A percentile compares a stretch with the other conserved stretches of the same genome.
phyloP scores from a whole-genome alignment of 306 rosid species.

The Prosopis cineraria region DNA sequence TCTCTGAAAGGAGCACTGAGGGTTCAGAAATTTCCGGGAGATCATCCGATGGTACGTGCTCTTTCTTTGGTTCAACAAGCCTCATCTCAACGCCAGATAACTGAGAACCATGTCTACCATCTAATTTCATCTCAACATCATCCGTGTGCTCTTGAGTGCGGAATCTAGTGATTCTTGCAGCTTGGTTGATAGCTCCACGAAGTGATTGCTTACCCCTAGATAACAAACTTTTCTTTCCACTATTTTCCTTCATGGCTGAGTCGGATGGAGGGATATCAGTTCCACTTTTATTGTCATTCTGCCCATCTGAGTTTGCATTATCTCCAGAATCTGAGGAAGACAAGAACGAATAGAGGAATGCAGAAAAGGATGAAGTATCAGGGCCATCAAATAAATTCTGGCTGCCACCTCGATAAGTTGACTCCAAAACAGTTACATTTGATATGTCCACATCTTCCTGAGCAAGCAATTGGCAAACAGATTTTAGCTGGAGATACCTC shows the following conservation, averaged over 20 bases:
- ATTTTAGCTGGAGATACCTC: neutral
- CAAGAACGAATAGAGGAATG: slow-evolving; percentile 76
- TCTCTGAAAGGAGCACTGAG: slow-evolving; percentile 69
- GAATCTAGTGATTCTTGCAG: slow-evolving; percentile 62
- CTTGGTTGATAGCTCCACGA: slow-evolving; percentile 60
- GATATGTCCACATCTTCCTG: slow-evolving; percentile 59
- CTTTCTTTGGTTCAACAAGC: slow-evolving; percentile 40
- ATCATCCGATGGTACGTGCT: slow-evolving; percentile 41
- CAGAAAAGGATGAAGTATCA: slow-evolving; percentile 88
- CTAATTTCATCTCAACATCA: slow-evolving; percentile 44
- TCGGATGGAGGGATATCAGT: slow-evolving; percentile 35
- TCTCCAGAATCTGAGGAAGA: slow-evolving; percentile 59
- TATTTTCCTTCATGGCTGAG: slow-evolving; percentile 51
- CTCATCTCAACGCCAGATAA: slow-evolving; percentile 60
- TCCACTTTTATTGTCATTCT: slow-evolving; percentile 46
- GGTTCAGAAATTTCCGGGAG: slow-evolving; percentile 76
- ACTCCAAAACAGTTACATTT: slow-evolving; percentile 45
- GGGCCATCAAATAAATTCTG: slow-evolving; percentile 67
- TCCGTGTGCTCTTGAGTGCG: slow-evolving; percentile 51
- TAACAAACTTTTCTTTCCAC: slow-evolving; percentile 64
- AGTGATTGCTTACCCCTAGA: slow-evolving; percentile 77
- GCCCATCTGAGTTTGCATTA: slow-evolving; percentile 38
- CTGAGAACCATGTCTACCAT: slow-evolving; percentile 39
- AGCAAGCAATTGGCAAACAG: slow-evolving; percentile 7
- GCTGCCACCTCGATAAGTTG: slow-evolving; percentile 45